Evolutionary conservation across 164 flowering plant species (phyloP), one percentile per base, ranked within the genome.

Genomic region (Saururus chinensis): DNA sequence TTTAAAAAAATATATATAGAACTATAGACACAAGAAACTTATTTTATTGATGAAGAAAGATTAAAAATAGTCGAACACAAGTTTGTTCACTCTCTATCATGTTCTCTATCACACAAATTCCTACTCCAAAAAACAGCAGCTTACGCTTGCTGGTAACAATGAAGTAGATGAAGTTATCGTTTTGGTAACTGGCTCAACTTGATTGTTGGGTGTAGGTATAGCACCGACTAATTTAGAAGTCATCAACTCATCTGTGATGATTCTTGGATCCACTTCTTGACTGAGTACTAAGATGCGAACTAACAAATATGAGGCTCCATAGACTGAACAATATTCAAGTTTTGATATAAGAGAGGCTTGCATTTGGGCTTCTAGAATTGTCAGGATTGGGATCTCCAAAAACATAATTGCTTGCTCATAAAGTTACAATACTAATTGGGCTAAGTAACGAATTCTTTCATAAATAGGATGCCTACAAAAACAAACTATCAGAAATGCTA

Each of bases 341-440:
- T 70, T 71, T 16, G 66, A 68, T 24, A 62, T 49, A 61, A 74
- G 77, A 3, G 83, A 63, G 40, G 60, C 68, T 13, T 79, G 68
- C 65, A 72, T 72, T 59, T 65, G 86, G 62, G 59, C 71, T 64
- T 76, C 81, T 69, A 73, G 62, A 64, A 67, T 70, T 3, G 73
- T 69, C 0, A 67, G 71, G 20, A 57, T 41, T 10, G 66, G 20
- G n/a, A 42, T 73, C 35, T 95, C 97, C 75, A 86, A 70, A 52
- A 81, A 70, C 93, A 90, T 90, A 40, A 90, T 86, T 49, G 92
- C 95, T 71, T 86, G 91, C 64, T 88, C 95, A 95, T 90, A 75
- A 26, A 75, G 22, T 52, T 7, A 17, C 54, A 52, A 17, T 5
- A 17, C 7, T 4, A 52, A 11, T 25, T n/a, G 21, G 9, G 9